A percentile compares a stretch with the other conserved stretches of the same genome.
Evolutionary conservation across 495 filamentous ascomycete species (phyloP).

Genomic region (Aspergillus campestris): DNA sequence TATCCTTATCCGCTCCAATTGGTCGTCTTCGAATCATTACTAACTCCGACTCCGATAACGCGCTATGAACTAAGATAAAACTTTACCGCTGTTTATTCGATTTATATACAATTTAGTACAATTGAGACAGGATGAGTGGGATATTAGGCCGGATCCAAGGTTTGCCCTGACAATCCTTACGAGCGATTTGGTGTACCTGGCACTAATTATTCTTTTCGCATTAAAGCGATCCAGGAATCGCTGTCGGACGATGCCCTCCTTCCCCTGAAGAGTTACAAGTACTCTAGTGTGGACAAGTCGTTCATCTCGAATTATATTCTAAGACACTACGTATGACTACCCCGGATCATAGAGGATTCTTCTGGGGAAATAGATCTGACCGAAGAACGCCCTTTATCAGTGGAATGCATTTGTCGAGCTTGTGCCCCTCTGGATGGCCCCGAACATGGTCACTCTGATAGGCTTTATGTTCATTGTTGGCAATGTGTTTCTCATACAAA

Average conservation of each 20-base stretch:
- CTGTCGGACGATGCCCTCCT: constrained; percentile 63
- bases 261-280: constrained; percentile 92
- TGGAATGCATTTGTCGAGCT: constrained; percentile 97
- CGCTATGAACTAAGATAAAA: constrained; percentile 12
- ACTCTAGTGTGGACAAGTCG: constrained; percentile 95
- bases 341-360: neutral
- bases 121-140: constrained; percentile 23
- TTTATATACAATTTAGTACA: neutral
- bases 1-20: no score
- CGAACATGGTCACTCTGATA: constrained; percentile 93
- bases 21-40: no score
- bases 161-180: constrained; percentile 4
- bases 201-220: constrained; percentile 11
- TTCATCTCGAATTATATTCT: constrained; percentile 87
- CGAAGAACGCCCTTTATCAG: constrained; percentile 15
- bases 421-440: constrained; percentile 89
- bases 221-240: constrained; percentile 45
- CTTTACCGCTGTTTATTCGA: neutral
- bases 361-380: no score
- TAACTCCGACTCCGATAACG: constrained; percentile 3
- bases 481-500: constrained; percentile 71
- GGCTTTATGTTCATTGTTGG: constrained; percentile 90
- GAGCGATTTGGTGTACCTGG: neutral
- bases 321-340: constrained; percentile 73
- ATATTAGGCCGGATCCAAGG: constrained; percentile 39